Percentiles rank a stretch among this genome's conserved stretches.
Conservation (phyloP, 2,329 filamentous ascomycete genomes). For the Sarocladium kiliense region DNA sequence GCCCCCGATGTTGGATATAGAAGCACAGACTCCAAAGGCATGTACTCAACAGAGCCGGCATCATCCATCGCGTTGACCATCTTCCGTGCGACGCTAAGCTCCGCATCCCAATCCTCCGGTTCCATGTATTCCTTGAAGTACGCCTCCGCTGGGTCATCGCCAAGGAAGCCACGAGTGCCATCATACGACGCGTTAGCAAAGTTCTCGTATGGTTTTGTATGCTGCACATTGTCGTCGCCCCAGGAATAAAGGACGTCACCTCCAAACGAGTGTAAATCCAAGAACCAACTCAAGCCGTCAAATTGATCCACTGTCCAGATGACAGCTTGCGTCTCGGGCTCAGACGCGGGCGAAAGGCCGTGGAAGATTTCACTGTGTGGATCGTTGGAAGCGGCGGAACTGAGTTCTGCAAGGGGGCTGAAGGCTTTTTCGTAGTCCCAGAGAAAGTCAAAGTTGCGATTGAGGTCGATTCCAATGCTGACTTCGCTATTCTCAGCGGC, state of each 20-base stretch:
- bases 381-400: constrained; percentile 28
- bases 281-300: constrained; percentile 47
- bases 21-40: constrained; percentile 30
- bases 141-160: constrained; percentile 25
- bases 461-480: constrained; percentile 45
- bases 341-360: constrained; percentile 46
- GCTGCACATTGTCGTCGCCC: constrained; percentile 51
- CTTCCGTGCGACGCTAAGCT: constrained; percentile 25
- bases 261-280: constrained; percentile 52
- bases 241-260: constrained; percentile 50
- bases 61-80: constrained; percentile 34
- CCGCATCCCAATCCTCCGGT: constrained; percentile 26
- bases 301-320: constrained; percentile 46
- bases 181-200: constrained; percentile 49
- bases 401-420: constrained; percentile 27
- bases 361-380: constrained; percentile 44
- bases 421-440: constrained; percentile 48
- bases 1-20: constrained; percentile 42
- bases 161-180: constrained; percentile 41
- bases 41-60: constrained; percentile 31
- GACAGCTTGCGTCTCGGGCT: constrained; percentile 51
- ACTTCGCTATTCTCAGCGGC: constrained; percentile 22
- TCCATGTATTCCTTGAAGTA: constrained; percentile 42
- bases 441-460: constrained; percentile 53
- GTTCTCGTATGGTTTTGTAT: constrained; percentile 38